These are phyloP conservation scores for Starmerella ratchasimensis DNA, from an alignment of 805 yeast species.

Conservation along the genomic window DNA sequence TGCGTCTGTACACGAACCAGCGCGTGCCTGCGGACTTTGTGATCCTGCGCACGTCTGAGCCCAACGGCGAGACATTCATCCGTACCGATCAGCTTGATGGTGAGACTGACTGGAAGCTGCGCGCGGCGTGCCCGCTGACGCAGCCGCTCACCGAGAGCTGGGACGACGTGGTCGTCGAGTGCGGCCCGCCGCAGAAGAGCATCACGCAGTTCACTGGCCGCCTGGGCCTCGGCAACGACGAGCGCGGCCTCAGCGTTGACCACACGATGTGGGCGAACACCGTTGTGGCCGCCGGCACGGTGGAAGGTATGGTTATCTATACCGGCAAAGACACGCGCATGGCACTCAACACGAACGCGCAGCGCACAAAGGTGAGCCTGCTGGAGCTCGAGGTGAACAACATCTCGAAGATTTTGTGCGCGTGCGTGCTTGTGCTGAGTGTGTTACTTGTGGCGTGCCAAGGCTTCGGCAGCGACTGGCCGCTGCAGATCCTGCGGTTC, in stretches of 20 bases:
- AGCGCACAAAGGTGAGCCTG: constrained; percentile 80
- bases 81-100: constrained; percentile 98
- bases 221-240: constrained; percentile 45
- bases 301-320: constrained; percentile 74
- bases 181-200: constrained; percentile 70
- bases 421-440: constrained; percentile 68
- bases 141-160: constrained; percentile 36
- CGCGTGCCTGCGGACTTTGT: constrained; percentile 92
- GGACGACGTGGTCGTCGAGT: constrained; percentile 41
- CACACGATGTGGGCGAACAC: constrained; percentile 98
- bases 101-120: constrained; percentile 95
- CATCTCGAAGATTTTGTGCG: constrained; percentile 76
- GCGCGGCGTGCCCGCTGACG: constrained; percentile 63
- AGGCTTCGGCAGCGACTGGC: constrained; percentile 65
- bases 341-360: constrained; percentile 77
- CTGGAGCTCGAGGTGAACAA: constrained; percentile 82
- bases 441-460: constrained; percentile 64
- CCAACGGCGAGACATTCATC: constrained; percentile 74
- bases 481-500: constrained; percentile 78
- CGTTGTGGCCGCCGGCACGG: constrained; percentile 85
- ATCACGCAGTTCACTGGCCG: constrained; percentile 75
- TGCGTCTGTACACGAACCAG: constrained; percentile 61
- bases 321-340: constrained; percentile 92
- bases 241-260: constrained; percentile 52
- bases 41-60: constrained; percentile 67